These are phyloP conservation scores for Barnettozyma wickerhamii DNA, from an alignment of 805 yeast genomes.

Conservation along the genomic window DNA sequence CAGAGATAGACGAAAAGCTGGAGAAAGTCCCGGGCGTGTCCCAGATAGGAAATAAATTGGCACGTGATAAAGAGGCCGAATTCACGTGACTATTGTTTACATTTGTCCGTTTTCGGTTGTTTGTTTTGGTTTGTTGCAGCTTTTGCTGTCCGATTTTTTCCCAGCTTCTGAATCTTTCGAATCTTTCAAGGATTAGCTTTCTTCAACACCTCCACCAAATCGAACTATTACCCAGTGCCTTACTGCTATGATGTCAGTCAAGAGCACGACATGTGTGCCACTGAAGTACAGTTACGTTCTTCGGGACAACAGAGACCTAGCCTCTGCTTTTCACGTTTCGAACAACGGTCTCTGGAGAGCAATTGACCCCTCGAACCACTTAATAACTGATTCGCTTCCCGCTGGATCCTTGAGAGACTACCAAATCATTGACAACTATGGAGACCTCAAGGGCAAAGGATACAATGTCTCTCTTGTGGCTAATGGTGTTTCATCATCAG, in stretches of 20 bases:
- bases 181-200: background rate
- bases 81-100: background rate
- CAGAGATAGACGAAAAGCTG: too few species aligned
- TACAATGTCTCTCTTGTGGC: background rate
- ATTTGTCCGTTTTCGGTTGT: background rate
- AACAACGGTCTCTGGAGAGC: constrained; percentile 19
- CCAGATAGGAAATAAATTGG: background rate
- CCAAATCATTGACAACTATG: constrained; percentile 21
- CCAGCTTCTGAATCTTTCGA: background rate
- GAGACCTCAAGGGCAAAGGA: background rate
- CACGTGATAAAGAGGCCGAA: background rate
- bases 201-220: background rate
- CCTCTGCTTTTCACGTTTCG: constrained; percentile 17
- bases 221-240: too few species aligned
- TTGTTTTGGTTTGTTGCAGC: background rate
- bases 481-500: background rate
- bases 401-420: constrained; percentile 2
- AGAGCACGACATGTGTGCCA: constrained; percentile 13
- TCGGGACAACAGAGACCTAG: constrained; percentile 5
- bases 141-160: background rate
- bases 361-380: constrained; percentile 13
- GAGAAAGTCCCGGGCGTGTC: background rate
- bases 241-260: background rate
- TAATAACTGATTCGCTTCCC: constrained; percentile 6
- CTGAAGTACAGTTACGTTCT: constrained; percentile 21